Base-by-base conservation (phyloP, 2,329 filamentous ascomycete genomes). In the Pseudofabraea citricarpa region DNA sequence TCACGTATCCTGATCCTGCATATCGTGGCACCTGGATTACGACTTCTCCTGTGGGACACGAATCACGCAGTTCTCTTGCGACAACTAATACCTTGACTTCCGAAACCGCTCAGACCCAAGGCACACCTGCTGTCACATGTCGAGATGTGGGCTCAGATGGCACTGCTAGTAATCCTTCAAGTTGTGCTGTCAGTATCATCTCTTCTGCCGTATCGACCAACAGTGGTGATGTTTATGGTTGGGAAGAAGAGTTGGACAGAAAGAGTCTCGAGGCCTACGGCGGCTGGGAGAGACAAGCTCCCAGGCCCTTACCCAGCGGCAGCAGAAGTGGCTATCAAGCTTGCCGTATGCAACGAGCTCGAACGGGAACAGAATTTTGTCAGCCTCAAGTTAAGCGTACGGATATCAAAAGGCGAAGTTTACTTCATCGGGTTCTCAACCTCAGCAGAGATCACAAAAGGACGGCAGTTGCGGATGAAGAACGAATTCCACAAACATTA, bases 161-260 rank as follows among this genome's bases (percentile, higher is more conserved):
- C n/a, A 22, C 47, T 2, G 52, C 52, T 26, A 58, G 56, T 40
- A 57, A 62, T 50, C 56, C 62, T 26, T 54, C 59, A 55, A 67
- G 41, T 52, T 73, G 36, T 50, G 58, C 47, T 6, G 52, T 53
- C 27, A 58, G 56, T 41, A 57, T 62, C 51, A 56, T 62, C 26
- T 54, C 59, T 22, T 53, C 56, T 9, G 46, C 56, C 19, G 49
- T 54, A n/a, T 60, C 55, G 7, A 56, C 55, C 12, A 58, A 60
- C 4, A 58, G 59, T 5, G 57, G 63, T 2, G 73, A 78, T 43
- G 52, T 67, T 4, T 78, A 78, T 44, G 74, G 75, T 10, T 79
- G 74, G 75, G 73, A 78, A 46, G 72, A 72, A 8, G 72, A 72
- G 49, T 61, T 70, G 16, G 63, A 68, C 8, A 60, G 62, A 18